phyloP scores from a whole-genome alignment of 768 basidiomycete species.

The Boletus tomentosulus region DNA sequence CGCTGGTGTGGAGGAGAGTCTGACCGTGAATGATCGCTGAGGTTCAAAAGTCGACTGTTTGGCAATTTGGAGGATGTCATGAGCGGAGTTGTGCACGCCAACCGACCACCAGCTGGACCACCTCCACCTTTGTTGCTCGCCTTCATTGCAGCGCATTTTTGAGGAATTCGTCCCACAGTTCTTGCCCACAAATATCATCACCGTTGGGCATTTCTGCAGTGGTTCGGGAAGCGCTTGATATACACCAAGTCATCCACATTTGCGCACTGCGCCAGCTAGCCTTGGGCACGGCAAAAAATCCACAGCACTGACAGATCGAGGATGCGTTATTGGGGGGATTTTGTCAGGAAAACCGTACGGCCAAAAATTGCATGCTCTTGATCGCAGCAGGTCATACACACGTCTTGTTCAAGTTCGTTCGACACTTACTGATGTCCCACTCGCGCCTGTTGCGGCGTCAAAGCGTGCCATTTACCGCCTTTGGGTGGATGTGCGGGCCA shows the following conservation, averaged over 20 bases:
- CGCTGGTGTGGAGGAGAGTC: background rate
- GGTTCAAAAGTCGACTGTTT: background rate
- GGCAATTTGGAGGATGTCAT: background rate
- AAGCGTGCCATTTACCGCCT: no score
- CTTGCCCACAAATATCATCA: conserved; percentile 2
- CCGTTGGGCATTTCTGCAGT: background rate
- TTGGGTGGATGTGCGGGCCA: no score
- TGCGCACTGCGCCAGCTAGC: background rate
- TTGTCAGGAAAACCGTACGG: conserved; percentile 19
- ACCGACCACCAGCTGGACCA: background rate
- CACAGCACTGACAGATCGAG: conserved; percentile 1
- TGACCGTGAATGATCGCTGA: background rate
- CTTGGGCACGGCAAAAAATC: conserved; percentile 1
- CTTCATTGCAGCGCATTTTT: background rate
- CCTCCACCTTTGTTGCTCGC: background rate
- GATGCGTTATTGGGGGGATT: conserved; percentile 4
- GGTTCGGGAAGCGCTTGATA: conserved; percentile 2
- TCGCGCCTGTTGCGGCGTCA: no score
- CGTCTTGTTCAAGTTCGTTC: background rate
- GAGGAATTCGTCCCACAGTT: conserved; percentile 3
- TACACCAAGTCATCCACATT: background rate
- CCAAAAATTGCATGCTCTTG: conserved; percentile 25
- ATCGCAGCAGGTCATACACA: conserved; percentile 19
- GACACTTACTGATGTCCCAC: no score
- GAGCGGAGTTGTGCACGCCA: background rate